phyloP scores from a whole-genome alignment of 2,329 filamentous ascomycete species.

The Lachnellula willkommii region DNA sequence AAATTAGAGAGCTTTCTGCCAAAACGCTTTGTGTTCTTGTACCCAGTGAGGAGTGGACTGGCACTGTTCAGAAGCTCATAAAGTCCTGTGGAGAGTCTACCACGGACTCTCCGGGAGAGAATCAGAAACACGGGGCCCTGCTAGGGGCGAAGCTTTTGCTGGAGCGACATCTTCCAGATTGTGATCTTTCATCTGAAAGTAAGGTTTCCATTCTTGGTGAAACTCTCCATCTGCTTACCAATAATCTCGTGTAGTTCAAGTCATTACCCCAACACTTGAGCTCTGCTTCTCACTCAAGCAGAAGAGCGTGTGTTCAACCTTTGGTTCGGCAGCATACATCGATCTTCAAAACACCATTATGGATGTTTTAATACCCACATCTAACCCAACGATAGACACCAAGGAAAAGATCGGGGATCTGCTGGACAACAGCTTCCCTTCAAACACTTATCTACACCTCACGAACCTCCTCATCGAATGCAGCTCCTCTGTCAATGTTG shows the following conservation, averaged over 20 bases:
- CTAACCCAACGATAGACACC: too few relatives aligned
- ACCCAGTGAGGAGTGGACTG: constrained; percentile 46
- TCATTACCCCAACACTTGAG: neutral
- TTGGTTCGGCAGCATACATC: neutral
- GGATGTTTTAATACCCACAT: neutral
- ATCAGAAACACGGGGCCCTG: constrained; percentile 51
- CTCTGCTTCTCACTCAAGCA: neutral
- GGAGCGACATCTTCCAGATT: constrained; percentile 44
- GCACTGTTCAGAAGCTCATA: constrained; percentile 23
- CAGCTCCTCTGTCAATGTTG: neutral
- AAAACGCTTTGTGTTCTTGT: constrained; percentile 63
- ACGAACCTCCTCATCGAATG: neutral
- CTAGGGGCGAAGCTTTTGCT: constrained; percentile 52
- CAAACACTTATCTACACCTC: neutral
- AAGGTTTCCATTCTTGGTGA: constrained; percentile 22
- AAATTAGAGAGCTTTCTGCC: constrained; percentile 75
- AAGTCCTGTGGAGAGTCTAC: constrained; percentile 23
- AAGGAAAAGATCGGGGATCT: too few relatives aligned
- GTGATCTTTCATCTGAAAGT: constrained; percentile 42
- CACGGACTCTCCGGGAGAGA: constrained; percentile 40
- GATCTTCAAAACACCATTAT: neutral
- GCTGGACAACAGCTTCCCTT: neutral
- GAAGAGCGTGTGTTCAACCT: neutral
- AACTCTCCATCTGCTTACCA: constrained; percentile 7
- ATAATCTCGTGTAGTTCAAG: constrained; percentile 5